A percentile compares a stretch with the other conserved stretches of the same genome.
Conservation (phyloP, 148 eudicot genomes). For the Hydrangea macrophylla region DNA sequence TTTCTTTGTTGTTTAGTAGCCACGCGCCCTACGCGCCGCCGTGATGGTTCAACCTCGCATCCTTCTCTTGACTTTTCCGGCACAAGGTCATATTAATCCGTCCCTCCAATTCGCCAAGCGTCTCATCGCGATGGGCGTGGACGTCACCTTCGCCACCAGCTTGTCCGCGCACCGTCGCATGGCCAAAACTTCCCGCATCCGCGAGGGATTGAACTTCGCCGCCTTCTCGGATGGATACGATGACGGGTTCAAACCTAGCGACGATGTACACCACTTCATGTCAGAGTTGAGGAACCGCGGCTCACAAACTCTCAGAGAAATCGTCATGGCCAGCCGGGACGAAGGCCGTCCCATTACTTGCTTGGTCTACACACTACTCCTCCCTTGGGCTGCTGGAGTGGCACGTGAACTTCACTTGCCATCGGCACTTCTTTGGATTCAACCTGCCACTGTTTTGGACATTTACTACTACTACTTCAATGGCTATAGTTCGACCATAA, state of each 20-base stretch:
- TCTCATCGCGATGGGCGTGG: slow-evolving; percentile 27
- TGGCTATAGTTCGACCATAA: slow-evolving; percentile 27
- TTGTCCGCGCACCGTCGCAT: slow-evolving; percentile 30
- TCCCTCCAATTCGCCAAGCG: slow-evolving; percentile 45
- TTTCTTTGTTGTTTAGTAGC: slow-evolving; percentile 15
- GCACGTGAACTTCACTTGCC: slow-evolving; percentile 47
- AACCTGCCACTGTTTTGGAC: slow-evolving; percentile 51
- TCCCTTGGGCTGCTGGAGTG: slow-evolving; percentile 59
- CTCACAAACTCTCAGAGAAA: slow-evolving; percentile 16
- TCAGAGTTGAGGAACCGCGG: slow-evolving; percentile 23
- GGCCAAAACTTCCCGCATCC: background rate
- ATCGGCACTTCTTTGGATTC: slow-evolving; percentile 52
- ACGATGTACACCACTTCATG: slow-evolving; percentile 13
- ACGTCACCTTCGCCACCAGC: slow-evolving; percentile 44
- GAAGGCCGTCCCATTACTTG: slow-evolving; percentile 48
- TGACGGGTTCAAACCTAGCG: slow-evolving; percentile 26
- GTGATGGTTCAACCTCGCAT: slow-evolving; percentile 32
- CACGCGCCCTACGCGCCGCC: no score
- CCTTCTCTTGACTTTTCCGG: slow-evolving; percentile 44
- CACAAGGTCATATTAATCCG: slow-evolving; percentile 67
- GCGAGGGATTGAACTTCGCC: slow-evolving; percentile 30
- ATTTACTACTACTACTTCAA: slow-evolving; percentile 51
- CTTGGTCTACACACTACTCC: slow-evolving; percentile 43
- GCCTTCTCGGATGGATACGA: slow-evolving; percentile 50
- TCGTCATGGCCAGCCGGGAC: slow-evolving; percentile 21